These are phyloP conservation scores for Paraleonurus japonicus DNA, from an alignment of 257 asterid genomes.

Conservation along the genomic window DNA sequence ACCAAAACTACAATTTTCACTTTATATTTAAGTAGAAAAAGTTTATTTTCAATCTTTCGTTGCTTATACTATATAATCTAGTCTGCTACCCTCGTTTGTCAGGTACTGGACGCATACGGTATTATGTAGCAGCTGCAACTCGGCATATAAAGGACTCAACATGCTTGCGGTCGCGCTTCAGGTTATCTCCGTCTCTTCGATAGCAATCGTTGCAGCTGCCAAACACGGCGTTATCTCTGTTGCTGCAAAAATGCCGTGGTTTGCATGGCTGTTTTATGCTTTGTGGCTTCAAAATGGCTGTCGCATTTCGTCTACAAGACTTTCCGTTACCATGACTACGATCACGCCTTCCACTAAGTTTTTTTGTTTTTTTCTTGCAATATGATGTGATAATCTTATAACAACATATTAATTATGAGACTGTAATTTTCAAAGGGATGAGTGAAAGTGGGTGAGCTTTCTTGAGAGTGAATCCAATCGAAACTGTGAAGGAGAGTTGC, in stretches of 20 bases:
- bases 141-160: conserved; percentile 58
- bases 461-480: conserved; percentile 24
- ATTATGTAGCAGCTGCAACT: conserved; percentile 68
- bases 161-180: too few relatives aligned
- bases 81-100: too few relatives aligned
- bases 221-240: conserved; percentile 51
- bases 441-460: conserved; percentile 17
- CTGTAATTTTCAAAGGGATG: neutral
- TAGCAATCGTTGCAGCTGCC: conserved; percentile 67
- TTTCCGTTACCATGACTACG: conserved; percentile 85
- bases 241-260: conserved; percentile 44
- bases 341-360: conserved; percentile 68
- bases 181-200: conserved; percentile 41
- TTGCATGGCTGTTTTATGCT: conserved; percentile 54
- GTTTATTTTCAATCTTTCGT: too few relatives aligned
- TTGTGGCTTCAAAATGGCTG: conserved; percentile 73
- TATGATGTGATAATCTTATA: too few relatives aligned
- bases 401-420: too few relatives aligned
- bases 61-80: neutral
- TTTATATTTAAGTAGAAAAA: too few relatives aligned
- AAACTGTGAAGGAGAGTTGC: conserved; percentile 23
- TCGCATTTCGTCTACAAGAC: conserved; percentile 69
- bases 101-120: conserved; percentile 85
- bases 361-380: neutral
- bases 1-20: too few relatives aligned